Conservation (phyloP, 2,329 filamentous ascomycete genomes). For the Trichophyton equinum region DNA sequence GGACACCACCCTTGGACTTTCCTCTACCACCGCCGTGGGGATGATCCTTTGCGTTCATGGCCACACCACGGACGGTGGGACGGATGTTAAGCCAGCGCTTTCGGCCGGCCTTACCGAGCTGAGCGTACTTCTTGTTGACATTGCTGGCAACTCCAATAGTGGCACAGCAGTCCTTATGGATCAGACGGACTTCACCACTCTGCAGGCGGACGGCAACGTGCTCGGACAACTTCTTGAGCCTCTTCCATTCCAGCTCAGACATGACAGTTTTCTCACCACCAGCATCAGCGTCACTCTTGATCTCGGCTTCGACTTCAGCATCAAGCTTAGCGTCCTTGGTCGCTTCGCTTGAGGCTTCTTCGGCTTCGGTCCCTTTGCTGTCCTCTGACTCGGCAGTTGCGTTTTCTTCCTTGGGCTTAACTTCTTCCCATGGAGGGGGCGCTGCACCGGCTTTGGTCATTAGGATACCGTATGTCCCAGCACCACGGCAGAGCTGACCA, state of each 20-base stretch:
- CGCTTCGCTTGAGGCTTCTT: background rate
- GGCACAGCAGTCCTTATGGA: constrained; percentile 84
- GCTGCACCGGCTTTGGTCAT: constrained; percentile 76
- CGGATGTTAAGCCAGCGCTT: constrained; percentile 88
- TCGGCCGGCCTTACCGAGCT: constrained; percentile 89
- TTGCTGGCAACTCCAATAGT: constrained; percentile 95
- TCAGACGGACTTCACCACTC: constrained; percentile 81
- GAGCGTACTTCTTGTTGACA: constrained; percentile 74
- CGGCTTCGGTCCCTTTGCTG: too few relatives aligned
- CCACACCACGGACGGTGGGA: constrained; percentile 89
- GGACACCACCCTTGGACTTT: constrained; percentile 96
- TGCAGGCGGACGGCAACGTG: constrained; percentile 78
- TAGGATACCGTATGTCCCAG: constrained; percentile 81
- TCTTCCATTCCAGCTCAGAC: constrained; percentile 28
- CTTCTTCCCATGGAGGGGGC: constrained; percentile 1
- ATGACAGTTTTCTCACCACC: constrained; percentile 14
- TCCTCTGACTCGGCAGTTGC: background rate
- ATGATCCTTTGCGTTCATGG: constrained; percentile 98
- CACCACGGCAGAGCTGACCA: constrained; percentile 87
- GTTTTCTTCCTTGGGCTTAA: constrained; percentile 16
- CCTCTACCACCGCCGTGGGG: constrained; percentile 97
- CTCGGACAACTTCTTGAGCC: constrained; percentile 50
- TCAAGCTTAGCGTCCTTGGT: constrained; percentile 24
- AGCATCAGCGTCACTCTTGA: constrained; percentile 8
- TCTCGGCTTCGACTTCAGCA: constrained; percentile 15